These are phyloP conservation scores for Erythrophleum fordii DNA, from an alignment of 306 rosid genomes.

Conservation along the genomic window DNA sequence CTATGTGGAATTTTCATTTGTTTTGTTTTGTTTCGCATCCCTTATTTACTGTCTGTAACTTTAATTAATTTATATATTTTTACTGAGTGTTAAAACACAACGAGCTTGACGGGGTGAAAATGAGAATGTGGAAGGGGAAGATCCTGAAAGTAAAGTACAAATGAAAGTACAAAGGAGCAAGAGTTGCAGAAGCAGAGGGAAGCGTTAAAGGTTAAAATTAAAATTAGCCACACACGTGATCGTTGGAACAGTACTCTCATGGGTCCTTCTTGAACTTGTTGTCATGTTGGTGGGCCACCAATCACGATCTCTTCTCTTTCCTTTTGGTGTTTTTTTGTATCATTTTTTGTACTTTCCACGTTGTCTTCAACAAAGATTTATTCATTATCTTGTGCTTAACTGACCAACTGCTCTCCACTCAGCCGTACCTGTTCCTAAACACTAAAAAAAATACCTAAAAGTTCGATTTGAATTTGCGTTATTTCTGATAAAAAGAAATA, in stretches of 20 bases:
- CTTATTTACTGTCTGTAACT: no score
- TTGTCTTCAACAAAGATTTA: constrained; percentile 35
- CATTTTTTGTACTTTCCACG: constrained; percentile 27
- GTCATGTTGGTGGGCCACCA: constrained; percentile 29
- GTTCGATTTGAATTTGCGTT: no score
- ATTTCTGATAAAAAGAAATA: no score
- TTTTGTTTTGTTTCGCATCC: no score
- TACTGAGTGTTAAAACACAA: no score
- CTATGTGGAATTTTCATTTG: no score
- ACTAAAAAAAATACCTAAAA: no score
- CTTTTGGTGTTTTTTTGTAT: neutral
- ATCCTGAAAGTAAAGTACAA: constrained; percentile 20
- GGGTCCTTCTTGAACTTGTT: constrained; percentile 3
- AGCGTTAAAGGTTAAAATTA: neutral
- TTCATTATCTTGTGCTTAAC: constrained; percentile 1
- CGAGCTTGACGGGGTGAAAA: neutral
- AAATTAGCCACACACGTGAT: constrained; percentile 40
- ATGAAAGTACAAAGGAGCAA: constrained; percentile 10
- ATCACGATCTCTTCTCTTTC: constrained; percentile 4
- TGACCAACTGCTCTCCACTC: constrained; percentile 5
- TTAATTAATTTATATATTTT: no score
- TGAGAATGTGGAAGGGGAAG: no score
- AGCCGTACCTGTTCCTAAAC: no score
- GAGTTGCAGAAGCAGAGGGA: neutral
- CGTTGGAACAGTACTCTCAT: constrained; percentile 6